phyloP scores from a whole-genome alignment of 2,329 filamentous ascomycete genomes.

The Fusarium piperis region DNA sequence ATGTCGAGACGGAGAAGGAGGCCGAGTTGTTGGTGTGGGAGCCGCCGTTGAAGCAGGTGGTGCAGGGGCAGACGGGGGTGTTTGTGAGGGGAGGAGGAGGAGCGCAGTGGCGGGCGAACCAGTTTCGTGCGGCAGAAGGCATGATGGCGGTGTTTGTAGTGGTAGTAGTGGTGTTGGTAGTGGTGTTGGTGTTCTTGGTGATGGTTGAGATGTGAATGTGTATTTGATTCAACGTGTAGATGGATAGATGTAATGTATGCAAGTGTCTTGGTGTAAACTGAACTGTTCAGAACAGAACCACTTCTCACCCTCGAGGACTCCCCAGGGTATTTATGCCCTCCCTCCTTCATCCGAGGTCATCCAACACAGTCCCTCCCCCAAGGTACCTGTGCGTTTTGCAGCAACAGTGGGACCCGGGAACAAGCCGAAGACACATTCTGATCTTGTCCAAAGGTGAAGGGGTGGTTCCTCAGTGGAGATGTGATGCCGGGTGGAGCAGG shows the following conservation, averaged over 20 bases:
- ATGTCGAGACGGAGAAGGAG: conserved; percentile 8
- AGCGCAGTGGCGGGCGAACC: conserved; percentile 54
- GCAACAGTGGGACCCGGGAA: conserved; percentile 26
- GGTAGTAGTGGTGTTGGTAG: not conserved
- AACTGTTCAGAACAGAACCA: not conserved
- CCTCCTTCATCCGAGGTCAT: conserved; percentile 7
- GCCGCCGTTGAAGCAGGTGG: conserved; percentile 46
- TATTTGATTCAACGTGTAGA: not conserved
- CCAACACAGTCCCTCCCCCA: conserved; percentile 1
- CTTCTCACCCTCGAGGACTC: not conserved
- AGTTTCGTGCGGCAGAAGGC: conserved; percentile 47
- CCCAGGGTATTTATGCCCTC: conserved; percentile 39
- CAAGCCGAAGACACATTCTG: conserved; percentile 15
- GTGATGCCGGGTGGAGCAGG: not conserved
- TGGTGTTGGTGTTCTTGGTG: not conserved
- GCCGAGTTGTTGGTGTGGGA: conserved; percentile 30
- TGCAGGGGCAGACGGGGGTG: conserved; percentile 50
- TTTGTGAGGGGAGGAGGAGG: conserved; percentile 50
- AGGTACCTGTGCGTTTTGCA: not conserved
- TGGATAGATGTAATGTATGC: not conserved
- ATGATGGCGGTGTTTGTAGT: conserved; percentile 25
- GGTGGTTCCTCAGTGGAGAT: not conserved
- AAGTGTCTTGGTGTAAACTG: not conserved
- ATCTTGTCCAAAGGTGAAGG: not conserved
- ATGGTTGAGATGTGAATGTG: not conserved